Base-by-base conservation (phyloP, 2,329 filamentous ascomycete species). In the Aurifilum marmelostoma region DNA sequence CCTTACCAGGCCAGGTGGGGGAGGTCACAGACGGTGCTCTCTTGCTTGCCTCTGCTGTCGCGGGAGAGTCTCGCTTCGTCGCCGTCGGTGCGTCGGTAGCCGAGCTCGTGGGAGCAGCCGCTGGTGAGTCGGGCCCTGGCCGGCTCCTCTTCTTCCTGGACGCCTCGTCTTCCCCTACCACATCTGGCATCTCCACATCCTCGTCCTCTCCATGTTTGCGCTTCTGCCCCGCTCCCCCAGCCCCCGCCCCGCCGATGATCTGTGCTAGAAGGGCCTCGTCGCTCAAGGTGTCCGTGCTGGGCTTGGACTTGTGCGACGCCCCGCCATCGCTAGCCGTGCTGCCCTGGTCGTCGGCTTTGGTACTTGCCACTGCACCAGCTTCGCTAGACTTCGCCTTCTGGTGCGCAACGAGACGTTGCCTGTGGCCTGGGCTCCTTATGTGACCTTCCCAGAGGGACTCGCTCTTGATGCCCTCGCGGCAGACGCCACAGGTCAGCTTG, bases 371-470 rank as follows among this genome's bases (percentile, higher is more conserved):
- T 74, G 73, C 72, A 4, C 43, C 21, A n/a, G 73, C 16, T 9
- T 8, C 18, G 21, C 58, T 18, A 9, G 11, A 74, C 64, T 60
- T 74, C 68, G 68, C 39, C 24, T 67, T 69, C 43, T 72, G 71
- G 27, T 72, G 68, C 3, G 69, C 72, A 52, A 79, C 77, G 2
- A 79, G 67, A 24, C 75, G 76, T 58, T 79, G 82, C 73, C 75
- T 83, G 80, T 86, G 88, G 70, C 71, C 80, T 54, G 80, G 75
- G 71, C 83, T 81, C 63, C 83, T 81, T 50, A 88, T 71, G 75
- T 93, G 91, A 16, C 82, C 80, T 27, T 91, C 86, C 91, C 91
- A 93, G 41, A 90, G 81, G 1, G 85, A 80, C 73, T 93, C 91
- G 59, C 87, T 84, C 78, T 90, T 91, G 75, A 93, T 77, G 50